A percentile compares a stretch with the other conserved stretches of the same genome.
Evolutionary conservation across 768 basidiomycete species (phyloP).

Genomic region (Mycena maculata): DNA sequence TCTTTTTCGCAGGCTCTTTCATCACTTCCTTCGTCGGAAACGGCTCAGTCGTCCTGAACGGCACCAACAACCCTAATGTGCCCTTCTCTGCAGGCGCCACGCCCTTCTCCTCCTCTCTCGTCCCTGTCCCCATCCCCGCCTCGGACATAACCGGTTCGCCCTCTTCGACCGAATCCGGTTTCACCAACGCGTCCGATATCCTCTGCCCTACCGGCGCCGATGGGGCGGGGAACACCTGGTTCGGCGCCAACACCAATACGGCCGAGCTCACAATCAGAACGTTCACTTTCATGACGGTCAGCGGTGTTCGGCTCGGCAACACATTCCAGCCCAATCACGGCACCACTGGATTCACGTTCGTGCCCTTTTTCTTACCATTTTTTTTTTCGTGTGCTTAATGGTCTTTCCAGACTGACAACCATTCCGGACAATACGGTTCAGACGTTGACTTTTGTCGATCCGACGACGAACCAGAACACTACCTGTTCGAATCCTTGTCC

Average conservation of each 20-base stretch:
- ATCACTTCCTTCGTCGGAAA: slow-evolving; percentile 74
- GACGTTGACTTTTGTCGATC: slow-evolving; percentile 82
- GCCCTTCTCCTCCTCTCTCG: slow-evolving; percentile 90
- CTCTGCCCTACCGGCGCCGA: slow-evolving; percentile 90
- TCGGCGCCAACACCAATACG: slow-evolving; percentile 75
- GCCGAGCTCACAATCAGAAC: slow-evolving; percentile 83
- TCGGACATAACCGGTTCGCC: slow-evolving; percentile 60
- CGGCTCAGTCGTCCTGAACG: slow-evolving; percentile 59
- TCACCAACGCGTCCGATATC: slow-evolving; percentile 72
- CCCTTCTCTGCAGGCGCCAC: slow-evolving; percentile 86
- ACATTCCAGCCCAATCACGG: slow-evolving; percentile 85
- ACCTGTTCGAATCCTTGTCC: slow-evolving; percentile 88
- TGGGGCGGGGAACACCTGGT: slow-evolving; percentile 87
- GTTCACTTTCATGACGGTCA: slow-evolving; percentile 78
- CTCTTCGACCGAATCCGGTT: slow-evolving; percentile 68
- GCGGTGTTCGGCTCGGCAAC: slow-evolving; percentile 91
- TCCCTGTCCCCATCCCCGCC: slow-evolving; percentile 77
- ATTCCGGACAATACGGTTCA: slow-evolving; percentile 91
- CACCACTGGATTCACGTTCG: slow-evolving; percentile 90
- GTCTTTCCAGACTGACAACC: slow-evolving; percentile 74
- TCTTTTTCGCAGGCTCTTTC: slow-evolving; percentile 94
- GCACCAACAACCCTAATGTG: slow-evolving; percentile 86
- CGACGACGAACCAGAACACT: slow-evolving; percentile 74
- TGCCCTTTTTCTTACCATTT: slow-evolving; percentile 9
- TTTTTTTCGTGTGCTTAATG: slow-evolving; percentile 29